These are phyloP conservation scores for Oemleria cerasiformis DNA, from an alignment of 306 rosid genomes.

Conservation along the genomic window DNA sequence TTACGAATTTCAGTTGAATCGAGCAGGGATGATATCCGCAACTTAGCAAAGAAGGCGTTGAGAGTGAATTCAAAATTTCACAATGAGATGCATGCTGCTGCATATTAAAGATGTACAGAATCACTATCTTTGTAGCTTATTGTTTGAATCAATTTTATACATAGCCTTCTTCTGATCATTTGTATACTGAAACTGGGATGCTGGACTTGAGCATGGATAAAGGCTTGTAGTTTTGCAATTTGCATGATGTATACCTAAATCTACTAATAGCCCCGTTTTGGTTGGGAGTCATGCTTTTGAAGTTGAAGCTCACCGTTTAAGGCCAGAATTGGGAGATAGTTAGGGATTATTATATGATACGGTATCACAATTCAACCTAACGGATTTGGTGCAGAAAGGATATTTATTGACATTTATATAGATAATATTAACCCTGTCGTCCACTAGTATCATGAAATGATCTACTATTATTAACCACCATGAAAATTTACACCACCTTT, in stretches of 20 bases:
- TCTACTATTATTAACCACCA: constrained; percentile 25
- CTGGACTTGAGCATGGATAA: neutral
- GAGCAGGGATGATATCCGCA: constrained; percentile 57
- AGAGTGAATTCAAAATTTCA: constrained; percentile 37
- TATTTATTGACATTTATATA: too few relatives aligned
- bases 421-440: too few relatives aligned
- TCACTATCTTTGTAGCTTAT: neutral
- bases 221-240: too few relatives aligned
- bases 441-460: neutral
- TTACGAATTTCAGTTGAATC: constrained; percentile 48
- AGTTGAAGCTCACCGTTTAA: too few relatives aligned
- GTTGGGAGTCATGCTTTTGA: too few relatives aligned
- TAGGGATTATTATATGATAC: too few relatives aligned
- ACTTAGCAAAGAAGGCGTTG: constrained; percentile 50
- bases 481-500: constrained; percentile 36
- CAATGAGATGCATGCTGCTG: constrained; percentile 25
- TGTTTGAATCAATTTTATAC: neutral
- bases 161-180: neutral
- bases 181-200: neutral
- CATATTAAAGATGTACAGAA: constrained; percentile 7
- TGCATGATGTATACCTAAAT: too few relatives aligned
- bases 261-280: too few relatives aligned
- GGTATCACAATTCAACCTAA: too few relatives aligned
- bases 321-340: too few relatives aligned
- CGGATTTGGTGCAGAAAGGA: too few relatives aligned